These are phyloP conservation scores for Fallopia convolvulus DNA, from an alignment of 148 eudicot genomes.

Conservation along the genomic window DNA sequence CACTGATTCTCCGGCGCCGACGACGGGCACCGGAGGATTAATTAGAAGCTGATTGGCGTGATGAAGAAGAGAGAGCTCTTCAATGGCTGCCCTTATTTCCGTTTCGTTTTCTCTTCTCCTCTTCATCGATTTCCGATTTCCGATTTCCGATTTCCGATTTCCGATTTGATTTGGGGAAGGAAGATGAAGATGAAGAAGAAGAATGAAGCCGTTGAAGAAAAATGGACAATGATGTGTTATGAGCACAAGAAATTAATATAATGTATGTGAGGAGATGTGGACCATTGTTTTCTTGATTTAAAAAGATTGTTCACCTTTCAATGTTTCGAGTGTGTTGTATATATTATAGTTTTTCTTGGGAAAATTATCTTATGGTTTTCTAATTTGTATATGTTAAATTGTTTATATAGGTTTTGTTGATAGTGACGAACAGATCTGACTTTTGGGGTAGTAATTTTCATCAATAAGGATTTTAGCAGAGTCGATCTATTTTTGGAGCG, in stretches of 20 bases:
- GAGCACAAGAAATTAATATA: not conserved
- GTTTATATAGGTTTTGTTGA: not conserved
- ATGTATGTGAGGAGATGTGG: not conserved
- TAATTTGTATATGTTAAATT: not conserved
- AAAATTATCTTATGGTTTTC: not conserved
- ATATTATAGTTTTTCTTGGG: not conserved
- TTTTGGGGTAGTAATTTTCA: no score
- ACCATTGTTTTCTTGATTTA: not conserved
- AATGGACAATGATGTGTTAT: not conserved
- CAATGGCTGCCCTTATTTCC: conserved; percentile 53
- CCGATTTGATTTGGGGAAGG: not conserved
- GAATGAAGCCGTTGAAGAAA: not conserved
- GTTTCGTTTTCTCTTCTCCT: conserved; percentile 21
- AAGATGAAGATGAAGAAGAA: not conserved
- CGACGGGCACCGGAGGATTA: not conserved
- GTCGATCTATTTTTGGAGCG: no score
- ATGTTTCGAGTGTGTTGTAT: not conserved
- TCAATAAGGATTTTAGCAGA: no score
- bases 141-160: no score
- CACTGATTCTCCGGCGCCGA: not conserved
- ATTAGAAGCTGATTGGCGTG: not conserved
- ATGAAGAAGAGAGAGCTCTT: conserved; percentile 42
- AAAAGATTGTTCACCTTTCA: not conserved
- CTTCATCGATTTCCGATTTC: conserved; percentile 16
- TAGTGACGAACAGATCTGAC: not conserved